These are phyloP conservation scores for Colletotrichum kahawae DNA, from an alignment of 2,329 filamentous ascomycete species.

Conservation along the genomic window DNA sequence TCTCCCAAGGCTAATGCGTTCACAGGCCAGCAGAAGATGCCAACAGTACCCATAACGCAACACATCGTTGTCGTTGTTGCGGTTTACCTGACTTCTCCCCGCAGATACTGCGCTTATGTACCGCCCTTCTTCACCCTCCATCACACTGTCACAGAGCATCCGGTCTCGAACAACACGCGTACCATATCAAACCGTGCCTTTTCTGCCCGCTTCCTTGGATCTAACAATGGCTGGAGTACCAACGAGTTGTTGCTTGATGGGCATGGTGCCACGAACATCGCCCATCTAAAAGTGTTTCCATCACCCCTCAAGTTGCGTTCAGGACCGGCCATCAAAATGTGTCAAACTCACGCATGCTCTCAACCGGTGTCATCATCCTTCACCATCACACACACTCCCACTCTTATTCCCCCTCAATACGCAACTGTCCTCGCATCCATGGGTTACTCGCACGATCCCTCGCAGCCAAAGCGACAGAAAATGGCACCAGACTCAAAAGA, in stretches of 20 bases:
- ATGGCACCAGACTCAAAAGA: rapidly evolving
- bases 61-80: not conserved
- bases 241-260: not conserved
- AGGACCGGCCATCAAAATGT: not conserved
- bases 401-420: not conserved
- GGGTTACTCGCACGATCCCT: not conserved
- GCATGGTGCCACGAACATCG: not conserved
- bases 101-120: not conserved
- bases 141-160: rapidly evolving
- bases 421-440: not conserved
- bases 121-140: not conserved
- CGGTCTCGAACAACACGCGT: rapidly evolving
- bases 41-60: too few relatives aligned
- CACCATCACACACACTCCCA: not conserved
- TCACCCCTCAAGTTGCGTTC: not conserved
- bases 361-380: not conserved
- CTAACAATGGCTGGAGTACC: not conserved
- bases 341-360: not conserved
- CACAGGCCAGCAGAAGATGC: too few relatives aligned
- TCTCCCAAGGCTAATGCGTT: not conserved
- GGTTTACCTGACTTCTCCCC: rapidly evolving
- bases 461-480: not conserved
- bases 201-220: rapidly evolving
- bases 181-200: not conserved
- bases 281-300: not conserved